These are phyloP conservation scores for Suhomyces yuchorum DNA, from an alignment of 1,139 yeast species.

Conservation along the genomic window DNA sequence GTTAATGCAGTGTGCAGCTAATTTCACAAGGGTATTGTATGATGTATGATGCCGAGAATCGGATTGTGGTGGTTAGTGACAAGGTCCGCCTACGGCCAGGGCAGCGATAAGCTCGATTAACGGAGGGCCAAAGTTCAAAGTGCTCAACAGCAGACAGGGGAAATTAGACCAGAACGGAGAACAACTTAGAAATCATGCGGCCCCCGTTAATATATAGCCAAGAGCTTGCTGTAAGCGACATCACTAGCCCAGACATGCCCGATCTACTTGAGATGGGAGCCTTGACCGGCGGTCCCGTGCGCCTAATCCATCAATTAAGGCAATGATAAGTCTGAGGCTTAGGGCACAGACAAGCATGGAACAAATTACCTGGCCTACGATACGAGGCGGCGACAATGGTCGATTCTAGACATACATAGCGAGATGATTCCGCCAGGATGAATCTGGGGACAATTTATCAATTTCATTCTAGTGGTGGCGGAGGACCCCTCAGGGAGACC, in stretches of 20 bases:
- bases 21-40: not conserved
- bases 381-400: not conserved
- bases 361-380: not conserved
- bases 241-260: not conserved
- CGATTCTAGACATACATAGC: not conserved
- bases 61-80: not conserved
- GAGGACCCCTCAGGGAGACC: too few relatives aligned
- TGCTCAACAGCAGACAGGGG: too few relatives aligned
- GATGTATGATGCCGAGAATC: not conserved
- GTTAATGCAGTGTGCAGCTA: not conserved
- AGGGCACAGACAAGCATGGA: not conserved
- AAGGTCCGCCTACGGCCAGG: too few relatives aligned
- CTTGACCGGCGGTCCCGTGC: not conserved
- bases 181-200: not conserved
- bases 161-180: too few relatives aligned
- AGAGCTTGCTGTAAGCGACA: not conserved
- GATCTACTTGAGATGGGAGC: not conserved
- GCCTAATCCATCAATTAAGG: not conserved
- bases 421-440: not conserved
- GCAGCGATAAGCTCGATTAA: too few relatives aligned
- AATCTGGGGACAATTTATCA: not conserved
- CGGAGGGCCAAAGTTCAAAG: too few relatives aligned
- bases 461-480: too few relatives aligned
- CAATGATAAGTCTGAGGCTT: constrained; percentile 1
- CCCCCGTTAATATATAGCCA: not conserved